A percentile compares a stretch with the other conserved stretches of the same genome.
phyloP scores from a whole-genome alignment of 2,329 filamentous ascomycete genomes.

The Colletotrichum sansevieriae region DNA sequence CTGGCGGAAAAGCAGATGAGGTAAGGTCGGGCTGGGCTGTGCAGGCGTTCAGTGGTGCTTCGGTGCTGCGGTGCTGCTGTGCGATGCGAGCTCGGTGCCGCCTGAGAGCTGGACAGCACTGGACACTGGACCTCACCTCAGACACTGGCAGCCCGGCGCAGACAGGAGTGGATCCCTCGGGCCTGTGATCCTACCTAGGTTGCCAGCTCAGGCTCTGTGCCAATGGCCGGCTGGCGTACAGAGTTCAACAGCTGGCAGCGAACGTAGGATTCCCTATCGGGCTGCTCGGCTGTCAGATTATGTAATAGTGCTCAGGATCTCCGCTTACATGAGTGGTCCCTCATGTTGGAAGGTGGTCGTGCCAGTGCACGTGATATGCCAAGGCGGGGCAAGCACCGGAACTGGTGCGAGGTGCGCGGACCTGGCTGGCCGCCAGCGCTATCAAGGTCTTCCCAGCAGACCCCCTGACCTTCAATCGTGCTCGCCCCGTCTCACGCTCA shows the following conservation, averaged over 20 bases:
- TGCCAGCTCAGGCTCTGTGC: not conserved
- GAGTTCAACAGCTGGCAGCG: not conserved
- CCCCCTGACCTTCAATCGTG: too few species aligned
- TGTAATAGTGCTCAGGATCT: not conserved
- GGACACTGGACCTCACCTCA: not conserved
- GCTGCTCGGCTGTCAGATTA: constrained; percentile 5
- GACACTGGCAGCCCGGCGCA: constrained; percentile 17
- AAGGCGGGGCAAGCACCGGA: constrained; percentile 16
- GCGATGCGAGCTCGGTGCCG: constrained; percentile 24
- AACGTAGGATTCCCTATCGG: constrained; percentile 5
- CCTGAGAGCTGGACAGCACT: not conserved
- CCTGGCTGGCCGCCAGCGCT: not conserved
- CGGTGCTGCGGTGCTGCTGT: constrained; percentile 20
- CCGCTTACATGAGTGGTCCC: not conserved
- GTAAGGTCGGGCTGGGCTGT: constrained; percentile 24
- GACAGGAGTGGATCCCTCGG: constrained; percentile 5
- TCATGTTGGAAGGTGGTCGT: not conserved
- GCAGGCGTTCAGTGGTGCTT: constrained; percentile 6
- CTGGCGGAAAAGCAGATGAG: constrained; percentile 23
- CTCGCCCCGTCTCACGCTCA: constrained; percentile 8
- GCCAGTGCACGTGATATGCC: constrained; percentile 20
- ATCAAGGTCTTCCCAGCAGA: constrained; percentile 7
- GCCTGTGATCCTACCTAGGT: constrained; percentile 18
- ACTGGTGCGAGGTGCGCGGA: not conserved
- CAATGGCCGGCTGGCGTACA: not conserved